Evolutionary conservation across 306 rosid genomes (phyloP).

Genomic region (Malus sieversii): DNA sequence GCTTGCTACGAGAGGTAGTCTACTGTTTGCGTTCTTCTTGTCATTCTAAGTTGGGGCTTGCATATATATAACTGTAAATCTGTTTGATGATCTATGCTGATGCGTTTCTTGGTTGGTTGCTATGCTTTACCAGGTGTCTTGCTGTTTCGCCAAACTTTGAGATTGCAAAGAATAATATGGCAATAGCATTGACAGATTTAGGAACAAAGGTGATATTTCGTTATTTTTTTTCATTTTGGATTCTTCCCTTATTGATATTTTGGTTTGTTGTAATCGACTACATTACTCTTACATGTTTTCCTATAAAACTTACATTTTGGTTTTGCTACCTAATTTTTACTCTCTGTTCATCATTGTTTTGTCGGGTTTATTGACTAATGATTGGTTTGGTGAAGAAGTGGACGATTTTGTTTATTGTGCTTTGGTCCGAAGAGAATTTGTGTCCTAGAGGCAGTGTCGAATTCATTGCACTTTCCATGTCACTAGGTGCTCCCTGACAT

Average conservation of each 20-base stretch:
- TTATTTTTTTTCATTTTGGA: background rate
- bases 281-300: background rate
- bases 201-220: conserved; percentile 77
- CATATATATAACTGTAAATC: background rate
- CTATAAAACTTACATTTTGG: background rate
- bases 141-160: conserved; percentile 97
- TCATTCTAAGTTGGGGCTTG: background rate
- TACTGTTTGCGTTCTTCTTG: background rate
- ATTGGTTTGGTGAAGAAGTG: background rate
- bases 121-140: conserved; percentile 66
- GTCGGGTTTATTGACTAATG: background rate
- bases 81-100: background rate
- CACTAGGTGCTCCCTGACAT: background rate
- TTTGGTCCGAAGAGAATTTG: background rate
- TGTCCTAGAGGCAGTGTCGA: background rate
- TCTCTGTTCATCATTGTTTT: background rate
- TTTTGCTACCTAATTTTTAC: background rate
- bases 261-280: background rate
- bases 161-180: conserved; percentile 99
- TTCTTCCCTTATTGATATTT: background rate
- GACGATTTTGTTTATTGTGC: background rate
- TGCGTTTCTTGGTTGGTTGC: conserved; percentile 8
- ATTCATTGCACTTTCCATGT: background rate
- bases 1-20: conserved; percentile 94
- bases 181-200: conserved; percentile 97